Evolutionary conservation across 257 asterid genomes (phyloP), one percentile per base, ranked within the genome.

Genomic region (Solanum etuberosum): DNA sequence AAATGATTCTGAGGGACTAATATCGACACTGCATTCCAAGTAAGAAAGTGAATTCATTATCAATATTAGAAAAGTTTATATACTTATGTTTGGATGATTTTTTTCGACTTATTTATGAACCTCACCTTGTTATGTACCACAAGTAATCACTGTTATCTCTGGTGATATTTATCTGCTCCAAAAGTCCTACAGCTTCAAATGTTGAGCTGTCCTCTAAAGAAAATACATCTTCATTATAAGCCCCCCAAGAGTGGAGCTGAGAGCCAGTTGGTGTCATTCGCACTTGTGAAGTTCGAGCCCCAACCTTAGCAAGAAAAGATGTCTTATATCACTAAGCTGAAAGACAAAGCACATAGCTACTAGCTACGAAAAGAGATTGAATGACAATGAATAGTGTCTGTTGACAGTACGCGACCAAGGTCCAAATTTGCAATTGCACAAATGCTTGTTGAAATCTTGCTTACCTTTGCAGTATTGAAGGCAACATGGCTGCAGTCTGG

Each of bases 111-210:
- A 48, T 31, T 3, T 81, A 48, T 48, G 43, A 81, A 9, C 6
- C 91, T 88, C 83, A 94, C 98, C 94, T 91, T 81, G 93, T 94
- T 73, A 88, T 90, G 85, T 93, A 94, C 98, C 98, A 94, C 90
- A 94, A 90, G 76, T 94, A 93, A 88, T 94, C 98, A 63, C 92
- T 94, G 71, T 7, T 89, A 86, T 94, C 98, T 86, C 94, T 89
- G n/a, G 98, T 94, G 84, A 93, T 83, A 86, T 88, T 92, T 83
- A 94, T 86, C 90, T 94, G 98, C 90, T 93, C 96, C 21, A 93
- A 88, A 65, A 94, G 94, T 88, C 94, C 94, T 72, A 21, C 54
- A 74, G 94, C 88, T 77, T 90, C 86, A 42, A 91, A 87, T 15
- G 92, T 65, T 32, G 95, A 87, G 86, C 90, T 86, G 40, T 89